phyloP scores from a whole-genome alignment of 192 early-diverging fungal species.

The Paraglomus brasilianum region DNA sequence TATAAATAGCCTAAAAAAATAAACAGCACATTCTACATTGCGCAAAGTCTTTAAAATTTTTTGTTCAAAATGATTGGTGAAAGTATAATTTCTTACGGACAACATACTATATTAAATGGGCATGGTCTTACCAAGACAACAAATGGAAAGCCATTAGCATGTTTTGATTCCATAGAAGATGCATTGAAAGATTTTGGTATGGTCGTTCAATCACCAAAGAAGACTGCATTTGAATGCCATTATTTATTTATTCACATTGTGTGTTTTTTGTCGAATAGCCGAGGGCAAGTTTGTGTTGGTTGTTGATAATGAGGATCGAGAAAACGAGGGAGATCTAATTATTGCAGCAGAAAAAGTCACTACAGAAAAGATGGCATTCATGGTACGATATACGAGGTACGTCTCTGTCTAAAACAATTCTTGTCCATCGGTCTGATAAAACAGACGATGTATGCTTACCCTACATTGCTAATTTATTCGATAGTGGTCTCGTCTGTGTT shows the following conservation, averaged over 20 bases:
- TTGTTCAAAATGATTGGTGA: no score
- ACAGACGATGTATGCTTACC: not conserved
- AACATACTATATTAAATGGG: no score
- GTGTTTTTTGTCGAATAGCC: slow-evolving; percentile 40
- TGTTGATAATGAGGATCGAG: slow-evolving; percentile 97
- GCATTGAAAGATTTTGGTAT: slow-evolving; percentile 65
- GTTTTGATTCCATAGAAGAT: slow-evolving; percentile 67
- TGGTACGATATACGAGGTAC: slow-evolving; percentile 91
- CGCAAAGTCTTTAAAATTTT: no score
- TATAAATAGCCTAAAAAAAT: no score
- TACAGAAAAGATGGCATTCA: slow-evolving; percentile 90
- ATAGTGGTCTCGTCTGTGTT: slow-evolving; percentile 89
- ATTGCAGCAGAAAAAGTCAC: slow-evolving; percentile 95
- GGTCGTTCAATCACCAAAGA: slow-evolving; percentile 7
- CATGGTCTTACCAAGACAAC: not conserved
- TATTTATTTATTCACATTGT: not conserved
- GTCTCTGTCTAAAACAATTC: not conserved
- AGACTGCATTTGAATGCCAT: no score
- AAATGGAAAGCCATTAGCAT: slow-evolving; percentile 6
- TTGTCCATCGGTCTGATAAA: not conserved
- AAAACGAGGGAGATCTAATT: slow-evolving; percentile 99
- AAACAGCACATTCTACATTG: no score
- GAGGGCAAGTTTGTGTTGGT: slow-evolving; percentile 86
- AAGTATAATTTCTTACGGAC: no score
- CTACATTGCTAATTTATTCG: not conserved